Percentiles rank a stretch among this genome's conserved stretches.
These are phyloP conservation scores for Parvularia atlantis DNA, from an alignment of 78 protist genomes.

Conservation along the genomic window DNA sequence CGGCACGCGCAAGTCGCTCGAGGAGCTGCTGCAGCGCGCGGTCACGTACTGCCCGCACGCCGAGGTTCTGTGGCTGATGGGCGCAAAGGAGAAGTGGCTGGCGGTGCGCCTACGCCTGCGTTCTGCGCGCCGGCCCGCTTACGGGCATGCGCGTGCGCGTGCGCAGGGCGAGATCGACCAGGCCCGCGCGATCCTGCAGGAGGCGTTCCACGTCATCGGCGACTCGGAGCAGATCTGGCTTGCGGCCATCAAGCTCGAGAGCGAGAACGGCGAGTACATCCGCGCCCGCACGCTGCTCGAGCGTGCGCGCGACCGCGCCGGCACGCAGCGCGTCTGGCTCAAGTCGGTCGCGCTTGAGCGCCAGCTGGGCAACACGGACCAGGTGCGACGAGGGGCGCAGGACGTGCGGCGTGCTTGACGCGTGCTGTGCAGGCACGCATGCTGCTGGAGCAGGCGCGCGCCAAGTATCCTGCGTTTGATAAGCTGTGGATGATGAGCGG, in stretches of 20 bases:
- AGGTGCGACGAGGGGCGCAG: too few relatives aligned
- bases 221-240: conserved; percentile 78
- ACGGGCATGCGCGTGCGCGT: neutral
- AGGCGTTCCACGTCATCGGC: conserved; percentile 71
- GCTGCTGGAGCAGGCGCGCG: conserved; percentile 4
- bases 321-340: conserved; percentile 83
- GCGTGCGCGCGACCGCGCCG: conserved; percentile 49
- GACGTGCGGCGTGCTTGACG: neutral
- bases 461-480: conserved; percentile 36
- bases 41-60: conserved; percentile 76
- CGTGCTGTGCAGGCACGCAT: neutral
- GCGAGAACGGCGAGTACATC: conserved; percentile 53
- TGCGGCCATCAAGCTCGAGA: conserved; percentile 89
- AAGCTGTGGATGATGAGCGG: conserved; percentile 84
- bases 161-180: conserved; percentile 47
- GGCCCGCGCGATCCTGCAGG: conserved; percentile 57
- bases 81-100: conserved; percentile 81
- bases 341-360: conserved; percentile 77
- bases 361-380: conserved; percentile 19
- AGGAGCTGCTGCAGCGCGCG: conserved; percentile 61
- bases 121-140: neutral
- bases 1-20: conserved; percentile 51
- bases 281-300: conserved; percentile 53
- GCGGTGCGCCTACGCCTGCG: neutral
- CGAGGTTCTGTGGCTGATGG: conserved; percentile 88